Base-by-base conservation (phyloP, 306 rosid species). In the Astragalus glycyphyllos region DNA sequence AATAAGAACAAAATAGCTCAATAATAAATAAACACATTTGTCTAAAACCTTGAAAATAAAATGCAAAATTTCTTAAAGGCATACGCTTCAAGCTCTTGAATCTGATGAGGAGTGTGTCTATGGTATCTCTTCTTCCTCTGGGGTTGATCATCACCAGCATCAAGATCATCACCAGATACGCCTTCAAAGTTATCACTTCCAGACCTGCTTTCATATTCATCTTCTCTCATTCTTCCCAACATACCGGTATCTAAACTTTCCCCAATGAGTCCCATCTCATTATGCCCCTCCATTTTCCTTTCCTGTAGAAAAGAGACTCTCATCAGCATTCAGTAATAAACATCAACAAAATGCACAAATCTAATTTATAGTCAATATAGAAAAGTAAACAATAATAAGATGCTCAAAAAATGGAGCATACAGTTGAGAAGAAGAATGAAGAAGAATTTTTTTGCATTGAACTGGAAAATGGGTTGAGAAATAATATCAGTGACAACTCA, bases 41-140 rank as follows among this genome's bases (percentile, higher is more conserved):
- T 3, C 16, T 4, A 37, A 40, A 4, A 10, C 2, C 31, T 26
- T 26, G 29, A 63, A 35, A 26, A 3, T 20, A 2, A 8, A 38
- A 6, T 14, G 38, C 46, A 59, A 62, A 60, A 17, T 13, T 58
- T 57, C n/a, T 45, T 13, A 10, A 59, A 75, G 51, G 4, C 82
- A 62, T 91, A 95, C 99, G 55, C 7, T 70, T 95, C 99, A 70
- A 95, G 96, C 65, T 91, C 99, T 85, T 95, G 96, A 51, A 91
- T 95, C 76, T 95, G 99, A 78, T 77, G 55, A 11, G 96, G 93
- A 16, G 99, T 89, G 74, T 95, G 99, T 69, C 99, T 88, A 35
- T 89, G 97, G 61, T 95, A 95, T 84, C 91, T 91, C 85, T 90
- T 91, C 86, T 81, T 85, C 85, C 87, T 81, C 50, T 71, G 85